Evolutionary conservation across 2,329 filamentous ascomycete species (phyloP).

Genomic region (Leptosphaerulina australis): DNA sequence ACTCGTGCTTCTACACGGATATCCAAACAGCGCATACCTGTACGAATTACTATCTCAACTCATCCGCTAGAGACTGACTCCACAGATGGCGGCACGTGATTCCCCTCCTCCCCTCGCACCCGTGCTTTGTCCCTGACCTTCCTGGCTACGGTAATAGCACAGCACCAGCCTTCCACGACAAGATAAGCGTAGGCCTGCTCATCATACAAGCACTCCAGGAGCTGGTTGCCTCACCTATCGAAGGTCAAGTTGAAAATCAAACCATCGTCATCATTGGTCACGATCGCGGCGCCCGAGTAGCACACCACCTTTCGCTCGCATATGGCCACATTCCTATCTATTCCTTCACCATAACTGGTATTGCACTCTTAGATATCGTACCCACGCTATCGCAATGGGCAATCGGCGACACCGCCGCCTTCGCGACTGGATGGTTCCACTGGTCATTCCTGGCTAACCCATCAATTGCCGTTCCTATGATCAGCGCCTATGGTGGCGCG

Average conservation of each 20-base stretch:
- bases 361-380: constrained; percentile 43
- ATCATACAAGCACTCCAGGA: constrained; percentile 32
- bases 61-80: too few relatives aligned
- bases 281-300: constrained; percentile 62
- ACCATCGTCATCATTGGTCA: constrained; percentile 57
- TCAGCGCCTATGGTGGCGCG: constrained; percentile 52
- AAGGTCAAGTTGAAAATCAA: too few relatives aligned
- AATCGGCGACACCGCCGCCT: constrained; percentile 47
- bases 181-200: constrained; percentile 32
- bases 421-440: constrained; percentile 59
- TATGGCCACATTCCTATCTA: constrained; percentile 55
- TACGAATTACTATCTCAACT: too few relatives aligned
- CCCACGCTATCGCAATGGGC: constrained; percentile 62
- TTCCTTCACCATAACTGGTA: constrained; percentile 32
- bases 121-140: constrained; percentile 40
- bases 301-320: constrained; percentile 56
- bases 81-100: constrained; percentile 44
- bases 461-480: constrained; percentile 57
- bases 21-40: constrained; percentile 39
- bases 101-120: constrained; percentile 33
- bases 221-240: constrained; percentile 9
- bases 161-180: constrained; percentile 33
- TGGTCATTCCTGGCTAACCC: constrained; percentile 65
- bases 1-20: constrained; percentile 41
- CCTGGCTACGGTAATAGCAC: constrained; percentile 40